phyloP scores from a whole-genome alignment of 768 basidiomycete species.

The Lactarius sanguifluus region DNA sequence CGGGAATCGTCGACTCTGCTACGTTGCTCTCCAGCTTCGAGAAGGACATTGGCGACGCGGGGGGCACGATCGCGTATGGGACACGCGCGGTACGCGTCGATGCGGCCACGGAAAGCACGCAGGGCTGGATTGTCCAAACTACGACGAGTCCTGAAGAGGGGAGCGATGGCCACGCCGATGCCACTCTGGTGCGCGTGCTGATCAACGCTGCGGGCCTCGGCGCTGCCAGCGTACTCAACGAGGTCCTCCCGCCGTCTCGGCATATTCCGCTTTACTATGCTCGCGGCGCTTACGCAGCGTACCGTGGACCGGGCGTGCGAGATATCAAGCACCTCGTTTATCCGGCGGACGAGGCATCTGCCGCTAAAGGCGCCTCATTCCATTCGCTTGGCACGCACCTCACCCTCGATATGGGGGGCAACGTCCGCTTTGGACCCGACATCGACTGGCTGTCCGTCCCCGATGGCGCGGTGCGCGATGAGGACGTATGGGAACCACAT shows the following conservation, averaged over 20 bases:
- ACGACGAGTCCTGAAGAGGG: conserved; percentile 45
- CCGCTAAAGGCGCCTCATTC: conserved; percentile 54
- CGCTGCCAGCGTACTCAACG: conserved; percentile 67
- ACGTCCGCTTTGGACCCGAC: conserved; percentile 90
- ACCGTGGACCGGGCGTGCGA: conserved; percentile 73
- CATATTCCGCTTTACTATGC: conserved; percentile 78
- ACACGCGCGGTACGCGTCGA: conserved; percentile 89
- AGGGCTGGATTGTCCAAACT: conserved; percentile 89
- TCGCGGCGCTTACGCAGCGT: conserved; percentile 85
- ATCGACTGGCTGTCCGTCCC: conserved; percentile 80
- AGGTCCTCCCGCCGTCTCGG: conserved; percentile 54
- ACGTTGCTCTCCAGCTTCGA: conserved; percentile 80
- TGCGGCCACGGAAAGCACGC: conserved; percentile 41
- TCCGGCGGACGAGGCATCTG: conserved; percentile 75
- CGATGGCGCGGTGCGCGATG: conserved; percentile 42
- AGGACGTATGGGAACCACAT: conserved; percentile 75
- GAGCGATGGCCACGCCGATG: conserved; percentile 47
- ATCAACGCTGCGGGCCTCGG: conserved; percentile 85
- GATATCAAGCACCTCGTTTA: conserved; percentile 80
- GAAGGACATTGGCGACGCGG: conserved; percentile 71
- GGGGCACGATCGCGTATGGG: conserved; percentile 68
- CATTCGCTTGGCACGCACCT: conserved; percentile 91
- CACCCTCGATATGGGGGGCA: conserved; percentile 80
- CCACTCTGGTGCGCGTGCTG: conserved; percentile 69
- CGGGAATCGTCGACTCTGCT: conserved; percentile 91